A percentile compares a stretch with the other conserved stretches of the same genome.
Conservation (phyloP, 2,329 filamentous ascomycete species). For the Teratosphaeria destructans region DNA sequence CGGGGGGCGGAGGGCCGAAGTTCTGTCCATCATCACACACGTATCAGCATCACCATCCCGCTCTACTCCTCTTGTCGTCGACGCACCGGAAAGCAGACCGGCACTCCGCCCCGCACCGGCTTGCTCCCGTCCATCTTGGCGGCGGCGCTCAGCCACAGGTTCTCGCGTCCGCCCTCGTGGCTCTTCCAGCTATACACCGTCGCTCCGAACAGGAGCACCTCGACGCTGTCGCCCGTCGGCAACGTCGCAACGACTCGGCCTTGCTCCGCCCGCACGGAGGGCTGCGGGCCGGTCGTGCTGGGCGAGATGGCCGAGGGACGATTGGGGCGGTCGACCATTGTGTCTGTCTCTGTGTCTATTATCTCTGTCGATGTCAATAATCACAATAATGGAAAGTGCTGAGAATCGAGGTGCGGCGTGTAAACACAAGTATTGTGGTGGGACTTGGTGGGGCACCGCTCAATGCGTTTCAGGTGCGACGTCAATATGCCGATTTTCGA, state of each 20-base stretch:
- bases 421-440: background rate
- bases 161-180: conserved; percentile 38
- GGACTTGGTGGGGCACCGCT: background rate
- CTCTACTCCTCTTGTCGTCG: background rate
- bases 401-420: background rate
- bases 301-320: conserved; percentile 68
- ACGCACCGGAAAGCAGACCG: conserved; percentile 81
- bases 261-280: conserved; percentile 64
- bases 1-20: conserved; percentile 69
- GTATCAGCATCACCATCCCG: background rate
- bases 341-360: background rate
- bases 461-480: background rate
- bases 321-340: conserved; percentile 65
- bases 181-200: conserved; percentile 93
- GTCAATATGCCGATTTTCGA: background rate
- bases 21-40: conserved; percentile 42
- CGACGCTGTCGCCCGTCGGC: conserved; percentile 75
- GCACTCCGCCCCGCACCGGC: conserved; percentile 82
- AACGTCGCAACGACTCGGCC: conserved; percentile 67
- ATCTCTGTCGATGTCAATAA: background rate
- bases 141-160: conserved; percentile 21
- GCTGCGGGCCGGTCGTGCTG: conserved; percentile 54
- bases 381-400: background rate
- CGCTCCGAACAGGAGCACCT: conserved; percentile 80
- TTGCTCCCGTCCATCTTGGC: conserved; percentile 78